These are phyloP conservation scores for Myxozyma lipomycoides DNA, from an alignment of 805 yeast species.

Conservation along the genomic window DNA sequence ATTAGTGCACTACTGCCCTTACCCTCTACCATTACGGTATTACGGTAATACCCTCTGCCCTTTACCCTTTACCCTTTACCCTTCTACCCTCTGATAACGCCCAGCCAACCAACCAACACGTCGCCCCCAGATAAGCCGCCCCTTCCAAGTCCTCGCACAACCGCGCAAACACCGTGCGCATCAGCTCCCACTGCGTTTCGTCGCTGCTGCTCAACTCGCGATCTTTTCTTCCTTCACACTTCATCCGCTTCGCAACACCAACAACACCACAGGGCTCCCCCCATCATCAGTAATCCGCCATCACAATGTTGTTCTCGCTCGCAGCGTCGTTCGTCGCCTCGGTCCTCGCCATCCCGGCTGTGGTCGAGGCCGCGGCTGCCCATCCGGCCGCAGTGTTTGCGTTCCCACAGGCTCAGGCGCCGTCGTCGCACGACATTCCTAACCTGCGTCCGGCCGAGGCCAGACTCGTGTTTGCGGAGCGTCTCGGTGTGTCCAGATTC, in stretches of 20 bases:
- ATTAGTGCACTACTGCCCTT: neutral
- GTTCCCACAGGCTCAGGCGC: constrained; percentile 23
- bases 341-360: constrained; percentile 7
- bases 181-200: neutral
- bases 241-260: neutral
- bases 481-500: constrained; percentile 29
- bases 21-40: neutral
- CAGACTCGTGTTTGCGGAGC: constrained; percentile 55
- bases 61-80: neutral
- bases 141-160: too few relatives aligned
- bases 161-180: neutral
- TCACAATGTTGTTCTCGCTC: constrained; percentile 20
- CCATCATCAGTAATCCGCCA: too few relatives aligned
- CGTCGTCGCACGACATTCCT: constrained; percentile 23
- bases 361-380: constrained; percentile 22
- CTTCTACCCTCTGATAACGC: neutral
- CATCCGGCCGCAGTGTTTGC: constrained; percentile 29
- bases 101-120: too few relatives aligned
- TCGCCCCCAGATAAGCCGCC: too few relatives aligned
- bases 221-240: neutral
- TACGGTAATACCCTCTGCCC: neutral
- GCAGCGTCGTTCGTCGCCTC: constrained; percentile 26
- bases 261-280: neutral
- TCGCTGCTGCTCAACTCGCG: neutral
- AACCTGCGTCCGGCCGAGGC: constrained; percentile 52